Conservation (phyloP, 2,329 filamentous ascomycete genomes). For the Diplodia intermedia region DNA sequence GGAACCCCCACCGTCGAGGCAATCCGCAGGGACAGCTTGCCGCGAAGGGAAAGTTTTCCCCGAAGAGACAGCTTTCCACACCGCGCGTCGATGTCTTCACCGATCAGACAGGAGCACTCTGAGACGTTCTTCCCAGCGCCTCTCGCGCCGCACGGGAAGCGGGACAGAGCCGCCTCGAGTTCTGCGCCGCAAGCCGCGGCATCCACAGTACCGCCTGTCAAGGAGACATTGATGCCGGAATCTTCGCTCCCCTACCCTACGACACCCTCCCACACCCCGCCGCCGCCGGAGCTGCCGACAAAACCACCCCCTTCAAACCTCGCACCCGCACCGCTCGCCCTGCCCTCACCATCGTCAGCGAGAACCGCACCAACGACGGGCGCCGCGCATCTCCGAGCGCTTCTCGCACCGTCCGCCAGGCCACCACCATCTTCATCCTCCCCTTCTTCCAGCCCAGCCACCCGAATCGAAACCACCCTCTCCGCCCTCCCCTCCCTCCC, state of each 20-base stretch:
- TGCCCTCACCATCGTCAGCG: conserved; percentile 34
- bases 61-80: conserved; percentile 33
- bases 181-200: conserved; percentile 29
- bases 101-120: conserved; percentile 37
- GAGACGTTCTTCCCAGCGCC: conserved; percentile 47
- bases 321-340: neutral
- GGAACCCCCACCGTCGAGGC: conserved; percentile 35
- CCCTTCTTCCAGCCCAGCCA: conserved; percentile 38
- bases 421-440: conserved; percentile 36
- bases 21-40: conserved; percentile 32
- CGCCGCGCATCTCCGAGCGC: conserved; percentile 38
- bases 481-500: conserved; percentile 6
- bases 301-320: neutral
- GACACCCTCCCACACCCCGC: conserved; percentile 40
- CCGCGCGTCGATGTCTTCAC: conserved; percentile 40
- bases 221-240: conserved; percentile 30
- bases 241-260: conserved; percentile 34
- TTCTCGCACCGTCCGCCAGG: conserved; percentile 35
- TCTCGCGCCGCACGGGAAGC: conserved; percentile 31
- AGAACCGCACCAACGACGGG: conserved; percentile 33
- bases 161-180: neutral
- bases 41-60: neutral
- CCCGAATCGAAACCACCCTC: conserved; percentile 17
- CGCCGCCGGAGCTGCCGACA: neutral
- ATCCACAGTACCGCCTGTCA: conserved; percentile 34